phyloP scores from a whole-genome alignment of 2,329 filamentous ascomycete genomes.

The Epichloe typhina region DNA sequence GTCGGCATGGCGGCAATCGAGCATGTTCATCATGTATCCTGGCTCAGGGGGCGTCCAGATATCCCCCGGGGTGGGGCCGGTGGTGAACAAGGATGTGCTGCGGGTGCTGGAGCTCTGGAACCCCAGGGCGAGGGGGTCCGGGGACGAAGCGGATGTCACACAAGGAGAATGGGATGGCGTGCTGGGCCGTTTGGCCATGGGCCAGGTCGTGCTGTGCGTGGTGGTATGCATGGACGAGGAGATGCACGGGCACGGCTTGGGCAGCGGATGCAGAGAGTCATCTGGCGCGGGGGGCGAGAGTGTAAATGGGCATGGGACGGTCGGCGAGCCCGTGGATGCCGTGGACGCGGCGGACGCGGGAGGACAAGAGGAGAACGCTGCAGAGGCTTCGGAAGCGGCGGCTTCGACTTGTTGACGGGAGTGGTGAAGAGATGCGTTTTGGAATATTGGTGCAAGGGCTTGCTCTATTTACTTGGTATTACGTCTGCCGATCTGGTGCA shows the following conservation, averaged over 20 bases:
- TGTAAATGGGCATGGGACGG: neutral
- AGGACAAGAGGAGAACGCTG: too few species aligned
- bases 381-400: too few species aligned
- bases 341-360: too few species aligned
- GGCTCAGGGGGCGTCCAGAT: neutral
- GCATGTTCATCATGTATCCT: neutral
- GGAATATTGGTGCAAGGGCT: too few species aligned
- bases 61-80: neutral
- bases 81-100: neutral
- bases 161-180: conserved; percentile 13
- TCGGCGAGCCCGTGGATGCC: too few species aligned
- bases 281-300: neutral
- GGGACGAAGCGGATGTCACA: conserved; percentile 3
- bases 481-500: too few species aligned
- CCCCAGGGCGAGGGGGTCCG: conserved; percentile 8
- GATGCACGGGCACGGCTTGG: neutral
- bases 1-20: neutral
- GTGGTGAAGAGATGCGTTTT: too few species aligned
- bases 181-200: conserved; percentile 2
- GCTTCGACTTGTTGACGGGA: too few species aligned
- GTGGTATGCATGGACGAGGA: neutral
- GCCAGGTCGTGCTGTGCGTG: neutral
- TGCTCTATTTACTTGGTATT: too few species aligned
- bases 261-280: neutral
- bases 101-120: neutral